Evolutionary conservation across 140 eudicot species (phyloP), one percentile per base, ranked within the genome.

Genomic region (Anethum foeniculum): DNA sequence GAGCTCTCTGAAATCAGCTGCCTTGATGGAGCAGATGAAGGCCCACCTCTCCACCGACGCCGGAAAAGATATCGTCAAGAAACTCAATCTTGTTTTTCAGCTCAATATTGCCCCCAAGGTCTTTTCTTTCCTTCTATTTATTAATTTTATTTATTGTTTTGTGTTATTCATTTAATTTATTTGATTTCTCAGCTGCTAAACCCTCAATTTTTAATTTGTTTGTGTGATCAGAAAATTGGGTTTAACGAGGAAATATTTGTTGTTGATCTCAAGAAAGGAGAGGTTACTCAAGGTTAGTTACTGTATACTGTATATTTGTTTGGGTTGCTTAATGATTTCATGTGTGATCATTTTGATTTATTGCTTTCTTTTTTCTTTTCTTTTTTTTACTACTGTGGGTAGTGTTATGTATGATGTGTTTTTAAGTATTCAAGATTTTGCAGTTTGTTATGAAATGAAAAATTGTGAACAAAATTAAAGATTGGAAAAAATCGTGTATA

Each of bases 251-350:
- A 88, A 90, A 84, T 86, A 71, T 94, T 68, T 54, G 95, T 89
- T n/a, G 94, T 94, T 62, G 97, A 94, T 85, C 82, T 92, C 81
- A 94, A 94, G 87, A 94, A 94, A 85, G 98, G 97, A 65, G 97
- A 94, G 72, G 98, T 94, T 81, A 88, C 89, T 46, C 90, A 92
- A 89, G 94, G 96, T 84, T 79, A 81, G 67, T n/a, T 34, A 34
- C 38, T 34, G 38, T 34, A 34, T 3, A n/a, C n/a, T n/a, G n/a
- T n/a, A 46, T 25, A 34, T 79, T 79, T 65, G 0, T 10, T 28
- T 25, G 52, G 52, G 18, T 47, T 47, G 52, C 52, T 47, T 47
- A 12, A 47, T 68, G 3, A 12, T 62, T 27, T 62, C 6, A 2
- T 62, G 6, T 25, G 1, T n/a, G 32, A 23, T 27, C 69, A 62